These are phyloP conservation scores for Pezicula carpinea DNA, from an alignment of 2,329 filamentous ascomycete genomes.

Conservation along the genomic window DNA sequence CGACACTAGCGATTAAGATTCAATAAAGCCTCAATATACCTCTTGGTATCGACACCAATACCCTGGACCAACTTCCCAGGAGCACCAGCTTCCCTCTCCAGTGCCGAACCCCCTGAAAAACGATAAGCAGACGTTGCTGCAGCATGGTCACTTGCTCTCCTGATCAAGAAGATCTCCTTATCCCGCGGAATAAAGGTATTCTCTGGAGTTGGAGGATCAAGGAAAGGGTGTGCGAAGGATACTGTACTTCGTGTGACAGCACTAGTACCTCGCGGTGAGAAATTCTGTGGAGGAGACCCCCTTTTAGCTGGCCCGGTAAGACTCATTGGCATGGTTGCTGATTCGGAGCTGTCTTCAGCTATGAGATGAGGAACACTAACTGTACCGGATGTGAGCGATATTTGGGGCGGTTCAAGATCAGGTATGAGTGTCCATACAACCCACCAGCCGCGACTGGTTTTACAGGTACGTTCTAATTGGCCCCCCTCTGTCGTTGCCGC, in stretches of 20 bases:
- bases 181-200: constrained; percentile 13
- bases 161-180: constrained; percentile 60
- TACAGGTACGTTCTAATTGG: constrained; percentile 57
- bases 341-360: constrained; percentile 8
- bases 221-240: constrained; percentile 26
- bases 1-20: constrained; percentile 39
- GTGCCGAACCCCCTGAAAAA: constrained; percentile 14
- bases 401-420: constrained; percentile 27
- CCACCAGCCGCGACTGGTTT: constrained; percentile 66
- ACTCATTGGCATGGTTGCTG: not conserved
- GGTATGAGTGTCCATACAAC: constrained; percentile 60
- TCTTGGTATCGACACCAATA: constrained; percentile 71
- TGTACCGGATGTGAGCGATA: not conserved
- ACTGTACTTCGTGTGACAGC: constrained; percentile 12
- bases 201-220: constrained; percentile 9
- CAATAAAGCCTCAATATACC: constrained; percentile 69
- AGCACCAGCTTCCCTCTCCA: constrained; percentile 48
- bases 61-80: constrained; percentile 62
- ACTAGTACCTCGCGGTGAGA: constrained; percentile 9
- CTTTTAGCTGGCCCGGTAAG: not conserved
- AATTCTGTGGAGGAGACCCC: not conserved
- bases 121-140: constrained; percentile 9
- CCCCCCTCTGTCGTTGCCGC: constrained; percentile 37
- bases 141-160: constrained; percentile 52
- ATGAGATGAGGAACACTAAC: constrained; percentile 10